Base-by-base conservation (phyloP, 495 filamentous ascomycete species). In the Podospora sp. region DNA sequence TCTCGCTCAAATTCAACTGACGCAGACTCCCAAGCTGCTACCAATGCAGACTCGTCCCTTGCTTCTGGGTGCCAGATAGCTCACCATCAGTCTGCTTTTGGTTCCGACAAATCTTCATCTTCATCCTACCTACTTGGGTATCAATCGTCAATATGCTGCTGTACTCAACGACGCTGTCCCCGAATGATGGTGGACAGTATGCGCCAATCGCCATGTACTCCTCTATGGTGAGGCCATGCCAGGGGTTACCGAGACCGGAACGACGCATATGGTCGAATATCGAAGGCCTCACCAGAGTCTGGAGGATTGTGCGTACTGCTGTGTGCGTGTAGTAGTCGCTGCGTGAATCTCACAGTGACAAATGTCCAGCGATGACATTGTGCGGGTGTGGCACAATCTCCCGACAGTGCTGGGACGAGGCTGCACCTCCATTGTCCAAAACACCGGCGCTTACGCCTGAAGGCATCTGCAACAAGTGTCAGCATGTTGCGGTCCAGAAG, bases 401-500 rank as follows among this genome's bases (percentile, higher is more conserved):
- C 14, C 40, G 40, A 18, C 40, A 14, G 11, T 11, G 40, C 40
- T 46, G 12, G 16, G 14, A 46, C 5, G 40, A 46, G 40, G 16
- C 9, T 46, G 40, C 40, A 11, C 40, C 16, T 18, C 40, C 40
- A 46, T 14, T 14, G 29, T 62, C 21, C 3, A 11, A 24, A 12
- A 20, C 40, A 11, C 18, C 61, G 4, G 11, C n/a, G 0, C 8
- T 27, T 26, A 65, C 8, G 51, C 63, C 33, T 65, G 63, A 46
- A 65, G 63, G 24, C 63, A 65, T 46, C 63, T 65, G 35, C 33
- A 6, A 11, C 12, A n/a, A 9, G 8, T 24, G 33, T 65, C 56
- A 65, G 63, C 33, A 21, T 33, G 24, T 52, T 27, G 20, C 52
- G 24, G 2, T 8, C 20, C 20, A 55, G 14, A 26, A 55, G 25